Percentiles rank a stretch among this genome's conserved stretches.
These are phyloP conservation scores for Quercus ilex DNA, from an alignment of 306 rosid genomes.

Conservation along the genomic window DNA sequence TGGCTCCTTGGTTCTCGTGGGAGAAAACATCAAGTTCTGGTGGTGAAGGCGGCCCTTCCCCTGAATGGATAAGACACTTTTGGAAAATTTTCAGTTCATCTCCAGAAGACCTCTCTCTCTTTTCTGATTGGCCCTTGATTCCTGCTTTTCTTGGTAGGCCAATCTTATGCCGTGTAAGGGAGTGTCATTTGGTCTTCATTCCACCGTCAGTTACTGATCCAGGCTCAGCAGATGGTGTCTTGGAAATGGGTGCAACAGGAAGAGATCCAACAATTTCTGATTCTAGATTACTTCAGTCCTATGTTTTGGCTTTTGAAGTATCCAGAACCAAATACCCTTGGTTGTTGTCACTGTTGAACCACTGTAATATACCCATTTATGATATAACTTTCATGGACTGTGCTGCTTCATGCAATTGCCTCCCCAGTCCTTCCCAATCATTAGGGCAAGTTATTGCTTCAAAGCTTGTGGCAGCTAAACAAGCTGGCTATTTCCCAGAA, in stretches of 20 bases:
- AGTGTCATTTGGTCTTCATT: constrained; percentile 74
- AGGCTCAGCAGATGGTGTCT: constrained; percentile 24
- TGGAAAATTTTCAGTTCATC: constrained; percentile 68
- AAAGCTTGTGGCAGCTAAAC: constrained; percentile 82
- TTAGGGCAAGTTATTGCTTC: constrained; percentile 84
- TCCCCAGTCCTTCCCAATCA: constrained; percentile 57
- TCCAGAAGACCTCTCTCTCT: constrained; percentile 58
- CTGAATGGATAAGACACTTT: constrained; percentile 85
- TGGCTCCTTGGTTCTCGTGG: constrained; percentile 98
- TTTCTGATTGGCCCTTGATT: constrained; percentile 93
- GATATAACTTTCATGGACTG: constrained; percentile 72
- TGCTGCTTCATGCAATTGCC: constrained; percentile 62
- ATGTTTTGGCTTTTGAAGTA: constrained; percentile 61
- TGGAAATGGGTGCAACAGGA: constrained; percentile 43
- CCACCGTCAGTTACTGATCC: constrained; percentile 57
- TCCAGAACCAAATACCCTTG: constrained; percentile 66
- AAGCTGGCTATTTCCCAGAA: constrained; percentile 78
- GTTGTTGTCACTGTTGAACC: constrained; percentile 79
- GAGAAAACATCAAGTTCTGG: constrained; percentile 63
- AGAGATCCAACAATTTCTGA: constrained; percentile 37
- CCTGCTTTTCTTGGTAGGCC: constrained; percentile 98
- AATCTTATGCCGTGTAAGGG: constrained; percentile 82
- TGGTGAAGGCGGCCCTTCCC: constrained; percentile 80
- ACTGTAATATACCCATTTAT: constrained; percentile 84
- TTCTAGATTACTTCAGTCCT: constrained; percentile 44